A percentile compares a stretch with the other conserved stretches of the same genome.
Evolutionary conservation across 2,329 filamentous ascomycete genomes (phyloP).

Genomic region (Chrysosporium queenslandicum): DNA sequence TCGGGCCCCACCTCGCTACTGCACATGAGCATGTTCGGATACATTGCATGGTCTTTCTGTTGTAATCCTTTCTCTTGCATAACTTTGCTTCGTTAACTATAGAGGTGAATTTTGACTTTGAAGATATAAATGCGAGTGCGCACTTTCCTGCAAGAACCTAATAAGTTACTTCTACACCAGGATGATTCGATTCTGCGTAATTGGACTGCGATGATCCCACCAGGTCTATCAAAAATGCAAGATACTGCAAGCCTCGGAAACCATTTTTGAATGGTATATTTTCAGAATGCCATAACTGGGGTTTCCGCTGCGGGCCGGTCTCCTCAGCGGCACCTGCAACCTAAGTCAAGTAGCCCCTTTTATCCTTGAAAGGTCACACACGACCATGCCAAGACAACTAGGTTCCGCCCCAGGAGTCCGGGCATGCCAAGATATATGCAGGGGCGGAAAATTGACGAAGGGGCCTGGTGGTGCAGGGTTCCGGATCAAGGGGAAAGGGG

Average conservation of each 20-base stretch:
- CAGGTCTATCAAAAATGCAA: too few species aligned
- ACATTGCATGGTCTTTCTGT: conserved; percentile 1
- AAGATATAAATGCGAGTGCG: not conserved
- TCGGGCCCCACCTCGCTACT: not conserved
- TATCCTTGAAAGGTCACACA: not conserved
- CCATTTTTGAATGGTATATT: too few species aligned
- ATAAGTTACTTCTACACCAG: too few species aligned
- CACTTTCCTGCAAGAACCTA: not conserved
- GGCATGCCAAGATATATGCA: not conserved
- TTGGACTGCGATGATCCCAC: too few species aligned
- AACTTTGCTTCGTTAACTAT: not conserved
- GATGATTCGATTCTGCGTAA: not conserved
- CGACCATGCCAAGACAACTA: not conserved
- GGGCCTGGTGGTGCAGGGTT: too few species aligned
- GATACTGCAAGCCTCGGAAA: not conserved
- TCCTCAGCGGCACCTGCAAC: too few species aligned
- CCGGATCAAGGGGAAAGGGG: too few species aligned
- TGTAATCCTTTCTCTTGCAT: not conserved
- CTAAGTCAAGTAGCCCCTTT: too few species aligned
- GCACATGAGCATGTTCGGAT: conserved; percentile 7
- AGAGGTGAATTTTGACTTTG: conserved; percentile 4
- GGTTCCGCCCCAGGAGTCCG: not conserved
- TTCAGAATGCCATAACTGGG: too few species aligned
- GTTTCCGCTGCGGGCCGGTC: too few species aligned
- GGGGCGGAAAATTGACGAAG: not conserved